Conservation (phyloP, 169 alveolate genomes). For the Plasmodium billcollinsi region DNA sequence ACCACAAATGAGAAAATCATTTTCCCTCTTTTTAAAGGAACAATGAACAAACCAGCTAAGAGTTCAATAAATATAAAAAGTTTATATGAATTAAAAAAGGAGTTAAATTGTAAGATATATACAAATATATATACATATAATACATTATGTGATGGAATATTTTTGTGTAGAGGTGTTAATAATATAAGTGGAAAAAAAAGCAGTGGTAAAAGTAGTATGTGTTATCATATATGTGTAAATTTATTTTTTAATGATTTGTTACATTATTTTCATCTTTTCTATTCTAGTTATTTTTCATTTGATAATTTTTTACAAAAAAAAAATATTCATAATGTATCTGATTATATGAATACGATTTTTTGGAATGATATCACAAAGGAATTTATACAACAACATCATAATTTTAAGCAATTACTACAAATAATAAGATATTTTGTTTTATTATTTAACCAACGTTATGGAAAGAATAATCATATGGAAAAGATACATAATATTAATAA, state of each 20-base stretch:
- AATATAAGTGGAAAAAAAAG: conserved; percentile 41
- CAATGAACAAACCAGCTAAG: neutral
- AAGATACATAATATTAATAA: neutral
- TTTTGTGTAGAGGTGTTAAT: conserved; percentile 52
- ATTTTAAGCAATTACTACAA: conserved; percentile 4
- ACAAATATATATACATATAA: conserved; percentile 68
- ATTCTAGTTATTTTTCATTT: conserved; percentile 51
- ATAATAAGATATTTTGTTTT: conserved; percentile 27
- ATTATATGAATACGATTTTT: too few species aligned
- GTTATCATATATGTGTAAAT: conserved; percentile 75
- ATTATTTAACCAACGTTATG: conserved; percentile 25
- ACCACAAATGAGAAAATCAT: conserved; percentile 18
- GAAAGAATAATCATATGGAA: neutral
- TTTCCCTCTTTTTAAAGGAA: conserved; percentile 25
- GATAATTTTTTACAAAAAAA: conserved; percentile 46
- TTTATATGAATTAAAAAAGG: conserved; percentile 41
- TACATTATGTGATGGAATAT: conserved; percentile 43
- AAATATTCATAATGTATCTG: conserved; percentile 33
- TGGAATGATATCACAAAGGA: too few species aligned
- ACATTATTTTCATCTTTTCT: conserved; percentile 72
- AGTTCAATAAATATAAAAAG: conserved; percentile 13
- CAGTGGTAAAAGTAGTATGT: conserved; percentile 55
- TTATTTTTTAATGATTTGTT: conserved; percentile 64
- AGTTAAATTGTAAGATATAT: conserved; percentile 52
- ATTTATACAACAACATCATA: too few species aligned